Percentiles rank a stretch among this genome's conserved stretches.
phyloP scores from a whole-genome alignment of 1,139 yeast genomes.

The Schizosaccharomyces versatilis region DNA sequence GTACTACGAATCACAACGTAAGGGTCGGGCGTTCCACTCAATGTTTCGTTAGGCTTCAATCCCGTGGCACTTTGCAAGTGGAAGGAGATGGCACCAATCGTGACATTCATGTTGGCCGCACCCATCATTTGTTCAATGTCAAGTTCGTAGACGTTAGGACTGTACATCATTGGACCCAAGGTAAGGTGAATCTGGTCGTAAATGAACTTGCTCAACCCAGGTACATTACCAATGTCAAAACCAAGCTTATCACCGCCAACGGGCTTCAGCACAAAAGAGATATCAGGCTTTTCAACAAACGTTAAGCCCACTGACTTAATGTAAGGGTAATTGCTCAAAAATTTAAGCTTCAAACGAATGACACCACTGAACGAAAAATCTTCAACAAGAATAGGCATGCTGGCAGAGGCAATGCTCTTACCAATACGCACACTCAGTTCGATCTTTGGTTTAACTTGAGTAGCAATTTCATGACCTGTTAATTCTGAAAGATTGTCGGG shows the following conservation, averaged over 20 bases:
- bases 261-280: constrained; percentile 57
- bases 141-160: constrained; percentile 79
- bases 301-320: constrained; percentile 73
- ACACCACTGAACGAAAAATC: constrained; percentile 40
- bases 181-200: constrained; percentile 68
- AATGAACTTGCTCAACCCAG: constrained; percentile 64
- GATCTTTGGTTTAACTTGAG: constrained; percentile 58
- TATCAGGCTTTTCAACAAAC: constrained; percentile 60
- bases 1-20: constrained; percentile 35
- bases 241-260: constrained; percentile 63
- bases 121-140: constrained; percentile 77
- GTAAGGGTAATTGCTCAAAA: constrained; percentile 82
- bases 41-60: constrained; percentile 40
- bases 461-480: constrained; percentile 61
- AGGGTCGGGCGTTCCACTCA: constrained; percentile 75
- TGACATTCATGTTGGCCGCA: constrained; percentile 58
- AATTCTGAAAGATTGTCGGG: constrained; percentile 77
- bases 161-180: constrained; percentile 65
- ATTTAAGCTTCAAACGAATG: constrained; percentile 60
- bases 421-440: constrained; percentile 23
- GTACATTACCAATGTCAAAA: constrained; percentile 67
- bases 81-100: constrained; percentile 67
- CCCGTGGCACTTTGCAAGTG: constrained; percentile 44
- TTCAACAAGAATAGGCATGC: constrained; percentile 23
- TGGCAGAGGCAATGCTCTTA: constrained; percentile 22